phyloP scores from a whole-genome alignment of 1,284 basidiomycete species.

The Apiotrichum mycotoxinovorans region DNA sequence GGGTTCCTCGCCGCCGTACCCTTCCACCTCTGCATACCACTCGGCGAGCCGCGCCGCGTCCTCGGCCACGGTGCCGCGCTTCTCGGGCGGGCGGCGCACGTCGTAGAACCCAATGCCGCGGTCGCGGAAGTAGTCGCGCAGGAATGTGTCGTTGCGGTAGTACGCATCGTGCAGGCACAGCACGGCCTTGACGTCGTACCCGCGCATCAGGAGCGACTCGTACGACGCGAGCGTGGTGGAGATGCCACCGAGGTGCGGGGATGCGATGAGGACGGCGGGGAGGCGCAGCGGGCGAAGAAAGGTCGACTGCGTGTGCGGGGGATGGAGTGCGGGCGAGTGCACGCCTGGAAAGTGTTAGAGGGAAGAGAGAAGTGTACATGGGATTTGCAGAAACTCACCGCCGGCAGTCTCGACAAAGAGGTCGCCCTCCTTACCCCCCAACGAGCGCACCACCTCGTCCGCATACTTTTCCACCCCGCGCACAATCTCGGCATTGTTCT shows the following conservation, averaged over 20 bases:
- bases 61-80: constrained; percentile 57
- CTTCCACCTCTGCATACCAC: constrained; percentile 61
- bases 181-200: constrained; percentile 84
- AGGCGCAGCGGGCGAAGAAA: constrained; percentile 78
- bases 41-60: constrained; percentile 60
- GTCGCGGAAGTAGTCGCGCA: constrained; percentile 72
- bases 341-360: constrained; percentile 72
- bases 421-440: constrained; percentile 50
- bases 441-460: constrained; percentile 52
- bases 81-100: constrained; percentile 40
- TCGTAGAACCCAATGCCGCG: constrained; percentile 49
- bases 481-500: constrained; percentile 63
- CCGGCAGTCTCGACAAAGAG: constrained; percentile 94
- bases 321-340: constrained; percentile 78
- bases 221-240: constrained; percentile 91
- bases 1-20: not conserved
- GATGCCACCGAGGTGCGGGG: constrained; percentile 87
- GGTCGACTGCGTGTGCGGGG: constrained; percentile 81
- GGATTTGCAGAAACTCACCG: constrained; percentile 56
- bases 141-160: constrained; percentile 81
- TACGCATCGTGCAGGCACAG: constrained; percentile 82
- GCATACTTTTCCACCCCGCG: constrained; percentile 65
- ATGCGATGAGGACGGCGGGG: constrained; percentile 82
- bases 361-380: too few relatives aligned
- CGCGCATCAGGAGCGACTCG: constrained; percentile 83